A percentile compares a stretch with the other conserved stretches of the same genome.
Conservation (phyloP, 2,329 filamentous ascomycete species). For the Ceratocystis colombiana region DNA sequence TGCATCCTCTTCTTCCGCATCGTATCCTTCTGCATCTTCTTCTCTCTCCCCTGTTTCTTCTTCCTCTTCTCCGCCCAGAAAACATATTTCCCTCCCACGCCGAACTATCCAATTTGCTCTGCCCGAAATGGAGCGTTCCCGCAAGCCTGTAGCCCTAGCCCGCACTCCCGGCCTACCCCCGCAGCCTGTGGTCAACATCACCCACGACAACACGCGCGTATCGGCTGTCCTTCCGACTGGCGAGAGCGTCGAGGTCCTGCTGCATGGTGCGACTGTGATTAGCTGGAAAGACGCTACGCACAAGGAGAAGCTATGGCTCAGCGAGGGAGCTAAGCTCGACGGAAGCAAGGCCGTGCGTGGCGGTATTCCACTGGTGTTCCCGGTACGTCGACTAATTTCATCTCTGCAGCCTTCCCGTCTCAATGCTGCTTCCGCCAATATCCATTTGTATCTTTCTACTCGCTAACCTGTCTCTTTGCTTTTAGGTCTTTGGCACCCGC, state of each 20-base stretch:
- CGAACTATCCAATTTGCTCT: constrained; percentile 15
- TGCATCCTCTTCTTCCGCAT: too few relatives aligned
- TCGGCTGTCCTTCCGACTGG: constrained; percentile 74
- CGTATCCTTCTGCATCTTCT: too few relatives aligned
- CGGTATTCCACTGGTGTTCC: constrained; percentile 86
- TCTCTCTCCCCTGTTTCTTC: too few relatives aligned
- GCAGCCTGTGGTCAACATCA: constrained; percentile 64
- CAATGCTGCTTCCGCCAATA: too few relatives aligned
- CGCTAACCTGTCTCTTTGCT: neutral
- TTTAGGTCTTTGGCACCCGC: constrained; percentile 73
- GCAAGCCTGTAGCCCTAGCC: constrained; percentile 70
- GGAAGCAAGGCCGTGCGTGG: constrained; percentile 83
- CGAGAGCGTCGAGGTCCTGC: constrained; percentile 72
- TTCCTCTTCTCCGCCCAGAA: neutral
- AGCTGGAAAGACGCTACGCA: constrained; percentile 81
- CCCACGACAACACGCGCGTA: constrained; percentile 60
- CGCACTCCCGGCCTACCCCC: constrained; percentile 64
- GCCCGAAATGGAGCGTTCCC: constrained; percentile 61
- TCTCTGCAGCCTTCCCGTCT: too few relatives aligned
- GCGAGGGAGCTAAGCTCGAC: constrained; percentile 68
- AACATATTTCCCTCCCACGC: constrained; percentile 34
- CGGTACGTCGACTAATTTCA: constrained; percentile 44
- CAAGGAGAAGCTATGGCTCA: constrained; percentile 77
- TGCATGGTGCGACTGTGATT: constrained; percentile 86
- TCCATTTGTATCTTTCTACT: too few relatives aligned